Percentiles rank a stretch among this genome's conserved stretches.
Evolutionary conservation across 2,329 filamentous ascomycete genomes (phyloP).

Genomic region (Ascochyta clinopodiicola): DNA sequence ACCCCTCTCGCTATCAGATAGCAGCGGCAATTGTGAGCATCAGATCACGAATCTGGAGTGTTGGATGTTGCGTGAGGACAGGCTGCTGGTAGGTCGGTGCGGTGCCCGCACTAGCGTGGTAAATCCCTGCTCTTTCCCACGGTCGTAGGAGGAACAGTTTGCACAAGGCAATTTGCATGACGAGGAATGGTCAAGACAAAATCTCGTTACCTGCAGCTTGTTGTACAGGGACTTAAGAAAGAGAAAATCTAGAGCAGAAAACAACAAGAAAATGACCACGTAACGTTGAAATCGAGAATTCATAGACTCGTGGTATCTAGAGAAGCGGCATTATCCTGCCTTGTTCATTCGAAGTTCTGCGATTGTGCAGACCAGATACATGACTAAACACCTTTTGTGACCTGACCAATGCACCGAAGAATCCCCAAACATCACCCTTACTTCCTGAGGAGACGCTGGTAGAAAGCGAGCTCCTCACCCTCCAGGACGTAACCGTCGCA

Average conservation of each 20-base stretch:
- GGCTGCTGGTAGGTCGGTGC: conserved; percentile 4
- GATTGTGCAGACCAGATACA: conserved; percentile 51
- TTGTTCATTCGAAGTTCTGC: conserved; percentile 47
- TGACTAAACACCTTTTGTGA: conserved; percentile 52
- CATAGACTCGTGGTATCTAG: conserved; percentile 51
- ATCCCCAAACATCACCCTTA: conserved; percentile 62
- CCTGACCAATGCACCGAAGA: conserved; percentile 50
- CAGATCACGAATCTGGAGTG: conserved; percentile 2
- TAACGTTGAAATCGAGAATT: conserved; percentile 45
- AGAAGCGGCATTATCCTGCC: conserved; percentile 46
- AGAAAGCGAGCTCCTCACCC: conserved; percentile 99
- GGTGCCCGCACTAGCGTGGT: conserved; percentile 8
- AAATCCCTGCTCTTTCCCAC: conserved; percentile 11
- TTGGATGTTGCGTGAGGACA: background rate
- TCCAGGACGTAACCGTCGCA: conserved; percentile 97
- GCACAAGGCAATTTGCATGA: background rate
- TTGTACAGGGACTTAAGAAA: background rate
- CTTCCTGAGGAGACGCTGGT: conserved; percentile 99
- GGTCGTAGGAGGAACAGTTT: background rate
- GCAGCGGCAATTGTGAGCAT: conserved; percentile 5
- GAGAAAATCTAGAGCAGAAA: background rate
- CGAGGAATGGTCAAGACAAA: background rate
- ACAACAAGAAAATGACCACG: conserved; percentile 21
- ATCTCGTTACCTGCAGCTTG: background rate
- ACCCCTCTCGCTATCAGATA: conserved; percentile 5